Base-by-base conservation (phyloP, 768 basidiomycete species). In the Ephemerocybe angulata region DNA sequence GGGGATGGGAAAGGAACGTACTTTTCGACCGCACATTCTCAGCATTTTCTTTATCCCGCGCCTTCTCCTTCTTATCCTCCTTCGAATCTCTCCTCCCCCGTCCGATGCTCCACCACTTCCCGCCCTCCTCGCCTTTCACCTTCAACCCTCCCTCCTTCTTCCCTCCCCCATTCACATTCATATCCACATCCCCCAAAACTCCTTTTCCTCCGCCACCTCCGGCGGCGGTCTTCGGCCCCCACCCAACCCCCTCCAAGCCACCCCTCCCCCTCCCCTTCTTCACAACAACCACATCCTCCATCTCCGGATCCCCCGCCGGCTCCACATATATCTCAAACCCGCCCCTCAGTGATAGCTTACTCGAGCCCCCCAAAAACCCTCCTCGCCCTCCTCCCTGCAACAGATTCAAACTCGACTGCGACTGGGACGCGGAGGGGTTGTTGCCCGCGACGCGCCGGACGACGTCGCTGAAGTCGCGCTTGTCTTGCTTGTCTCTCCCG, bases 81-180 rank as follows among this genome's bases (percentile, higher is more conserved):
- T 88, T 88, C 17, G 82, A 83, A 53, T 88, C 88, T 64, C 85
- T 90, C 60, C 86, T 70, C 10, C 87, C 87, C 13, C 87, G 72
- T 5, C 87, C 84, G 55, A 92, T 84, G 58, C 80, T 91, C 90
- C 89, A 92, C 88, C 89, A 92, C 67, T 84, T 87, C 63, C 70
- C 65, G 38, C 68, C 69, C 29, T 70, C 70, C 1, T 50, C 58
- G 4, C 29, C 41, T 61, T 74, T 72, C 60, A 61, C 68, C 64
- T 72, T 78, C 64, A 67, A 68, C 67, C 53, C 66, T 25, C 60
- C 53, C 56, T 58, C 65, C 55, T 64, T 67, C 62, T 59, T 63
- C 58, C 60, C 63, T 61, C 49, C 58, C 59, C 66, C 41, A 56
- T 64, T 52, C 55, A 22, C 42, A 17, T 30, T 44, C 17, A 35